Base-by-base conservation (phyloP, 306 rosid genomes). In the Trichosanthes truncata region DNA sequence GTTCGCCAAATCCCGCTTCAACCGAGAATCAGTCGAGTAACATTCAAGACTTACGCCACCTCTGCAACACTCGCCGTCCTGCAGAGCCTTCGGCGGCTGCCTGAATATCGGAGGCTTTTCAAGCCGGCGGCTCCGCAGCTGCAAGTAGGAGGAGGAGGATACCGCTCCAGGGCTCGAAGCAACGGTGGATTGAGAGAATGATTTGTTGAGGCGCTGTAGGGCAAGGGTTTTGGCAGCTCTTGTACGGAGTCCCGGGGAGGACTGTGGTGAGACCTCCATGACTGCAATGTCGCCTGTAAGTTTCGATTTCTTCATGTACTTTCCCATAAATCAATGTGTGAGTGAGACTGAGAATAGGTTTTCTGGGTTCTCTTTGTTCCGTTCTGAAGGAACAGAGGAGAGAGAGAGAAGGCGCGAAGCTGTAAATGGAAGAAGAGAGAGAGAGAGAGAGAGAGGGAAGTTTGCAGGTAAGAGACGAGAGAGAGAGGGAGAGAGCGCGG, bases 41-140 rank as follows among this genome's bases (percentile, higher is more conserved):
- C 33, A 43, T 4, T 74, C 38, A 21, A 53, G 11, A 20, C 56
- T 52, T 26, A 82, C 62, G 60, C 63, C 38, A 69, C 35, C 81
- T 8, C 81, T 41, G 59, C 87, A 83, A 40, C 82, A 84, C 13
- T 57, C 83, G 5, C 56, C 76, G 52, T 80, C 35, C 78, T 25
- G 49, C 43, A 35, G 40, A 20, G 51, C n/a, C 12, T 46, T 75
- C 74, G 52, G 82, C 29, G 63, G 74, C 29, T n/a, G 76, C 9
- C 75, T 38, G 23, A 80, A 83, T 3, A 84, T 68, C 0, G 85
- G 83, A 1, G 86, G 87, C 72, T 93, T 94, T 74, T 77, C 87
- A 33, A 94, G 97, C 48, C 98, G 94, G 80, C 98, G 96, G 80
- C 91, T 92, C 3, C 98, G 82, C 48, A 94, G 98, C 83, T 94